Percentiles rank a stretch among this genome's conserved stretches.
Evolutionary conservation across 148 eudicot species (phyloP).

Genomic region (Diospyros lotus): DNA sequence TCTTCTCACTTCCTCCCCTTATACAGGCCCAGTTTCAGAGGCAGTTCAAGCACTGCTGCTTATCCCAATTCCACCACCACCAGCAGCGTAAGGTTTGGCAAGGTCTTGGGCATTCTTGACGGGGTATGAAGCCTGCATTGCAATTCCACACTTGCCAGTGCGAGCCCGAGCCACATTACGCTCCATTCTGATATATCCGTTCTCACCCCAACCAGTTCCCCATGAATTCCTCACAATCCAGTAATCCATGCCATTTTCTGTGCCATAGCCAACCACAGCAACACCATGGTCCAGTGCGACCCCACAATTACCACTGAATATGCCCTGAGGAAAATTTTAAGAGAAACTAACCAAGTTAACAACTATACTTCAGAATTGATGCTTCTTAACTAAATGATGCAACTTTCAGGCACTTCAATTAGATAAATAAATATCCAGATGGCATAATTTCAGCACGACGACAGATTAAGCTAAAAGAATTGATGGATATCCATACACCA

Average conservation of each 20-base stretch:
- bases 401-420: too few species aligned
- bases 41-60: slow-evolving; percentile 38
- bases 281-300: slow-evolving; percentile 78
- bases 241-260: slow-evolving; percentile 59
- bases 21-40: not conserved
- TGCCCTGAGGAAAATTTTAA: slow-evolving; percentile 41
- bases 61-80: slow-evolving; percentile 19
- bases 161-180: slow-evolving; percentile 35
- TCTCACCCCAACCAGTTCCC: slow-evolving; percentile 84
- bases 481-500: too few species aligned
- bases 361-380: not conserved
- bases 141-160: slow-evolving; percentile 85
- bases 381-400: not conserved
- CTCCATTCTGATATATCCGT: slow-evolving; percentile 67
- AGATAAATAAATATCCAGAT: too few species aligned
- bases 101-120: slow-evolving; percentile 33
- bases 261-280: slow-evolving; percentile 58
- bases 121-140: slow-evolving; percentile 82
- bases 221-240: slow-evolving; percentile 97
- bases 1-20: not conserved
- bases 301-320: slow-evolving; percentile 73
- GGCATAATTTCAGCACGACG: too few species aligned
- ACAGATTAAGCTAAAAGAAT: too few species aligned
- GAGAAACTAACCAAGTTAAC: not conserved
- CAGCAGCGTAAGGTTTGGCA: slow-evolving; percentile 24